Evolutionary conservation across 1,284 basidiomycete genomes (phyloP), one percentile per base, ranked within the genome.

Genomic region (Afroboletus lepidellus): DNA sequence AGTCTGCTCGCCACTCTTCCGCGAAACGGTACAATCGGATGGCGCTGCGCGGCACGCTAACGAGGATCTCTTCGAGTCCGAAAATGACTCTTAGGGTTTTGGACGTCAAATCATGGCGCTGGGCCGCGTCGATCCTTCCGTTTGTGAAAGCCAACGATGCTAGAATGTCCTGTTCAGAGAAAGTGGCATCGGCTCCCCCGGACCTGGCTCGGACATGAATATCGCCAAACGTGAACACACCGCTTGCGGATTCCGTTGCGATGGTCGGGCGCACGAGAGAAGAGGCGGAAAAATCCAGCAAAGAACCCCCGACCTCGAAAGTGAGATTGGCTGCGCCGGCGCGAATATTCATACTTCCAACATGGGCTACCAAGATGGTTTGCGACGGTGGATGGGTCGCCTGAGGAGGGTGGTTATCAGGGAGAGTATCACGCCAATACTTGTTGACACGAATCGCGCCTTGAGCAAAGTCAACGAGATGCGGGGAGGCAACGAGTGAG

Each of bases 1-100:
- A 92, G 59, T 90, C 87, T 4, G 78, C 79, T 60, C 81, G 75
- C 91, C 91, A 93, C 59, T 90, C 85, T 58, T 90, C 84, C 25
- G 85, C 65, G 59, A 91, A 92, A 38, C 77, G 79, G 64, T 90
- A 90, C 6, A 92, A 72, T 20, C 84, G 82, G 39, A 92, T 74
- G 27, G 85, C 87, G 60, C 91, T 93, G 12, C 90, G 82, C 4
- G 91, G 90, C 20, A 92, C 81, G 50, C 75, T 79, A 24, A 88
- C 62, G 34, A 76, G 73, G 21, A 85, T 59, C 21, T 70, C 72
- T 18, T 72, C 71, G 5, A 84, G 57, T 3, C 72, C 69, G 36
- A 79, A 70, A 2, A 77, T 69, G 15, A 78, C 59, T 16, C 79
- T 78, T 12, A 71, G 74, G 7, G 65, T 62, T 46, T 66, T 74